Base-by-base conservation (phyloP, 768 basidiomycete genomes). In the Russula olivacea region DNA sequence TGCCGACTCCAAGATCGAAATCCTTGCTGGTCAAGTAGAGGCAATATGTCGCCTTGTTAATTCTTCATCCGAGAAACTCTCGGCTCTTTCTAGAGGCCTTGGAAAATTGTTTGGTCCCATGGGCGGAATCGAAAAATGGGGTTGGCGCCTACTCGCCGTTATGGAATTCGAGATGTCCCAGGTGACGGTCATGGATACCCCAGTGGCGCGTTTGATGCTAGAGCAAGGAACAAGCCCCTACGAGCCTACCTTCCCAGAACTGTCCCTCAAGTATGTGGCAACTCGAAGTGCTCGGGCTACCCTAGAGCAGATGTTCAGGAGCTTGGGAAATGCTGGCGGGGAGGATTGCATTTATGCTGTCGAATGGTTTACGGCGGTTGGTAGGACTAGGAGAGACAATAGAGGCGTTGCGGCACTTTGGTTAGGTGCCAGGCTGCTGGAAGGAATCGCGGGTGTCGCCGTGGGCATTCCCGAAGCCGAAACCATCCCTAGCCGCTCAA, bases 51-150 rank as follows among this genome's bases (percentile, higher is more conserved):
- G 74, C 77, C 50, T 74, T 89, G 9, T 76, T 78, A 3, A 55
- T 64, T 38, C 41, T 49, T 36, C 65, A 4, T 59, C 53, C 3
- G 55, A 63, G 14, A 70, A 75, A 15, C 68, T 81, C 32, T 69
- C 76, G 2, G 68, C 79, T n/a, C 78, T 90, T 38, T 78, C 81
- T 15, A 72, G 76, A 17, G 78, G 77, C 41, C 76, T 91, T 3
- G 82, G 80, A 9, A 81, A 80, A 59, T 78, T 93, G 6, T 79
- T 96, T 1, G 93, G 93, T 4, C 88, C 93, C 1, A 81, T 76
- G 0, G 92, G 93, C 7, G 87, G 89, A 0, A 84, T 97, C 19
- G 93, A 97, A 69, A 86, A 86, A 72, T 98, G 94, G 96, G 91
- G 93, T 4, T 93, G 89, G 88, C 82, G 83, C 53, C 71, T 99